Evolutionary conservation across 352 stramenopile species (phyloP).

Genomic region (Saprolegnia diclina): DNA sequence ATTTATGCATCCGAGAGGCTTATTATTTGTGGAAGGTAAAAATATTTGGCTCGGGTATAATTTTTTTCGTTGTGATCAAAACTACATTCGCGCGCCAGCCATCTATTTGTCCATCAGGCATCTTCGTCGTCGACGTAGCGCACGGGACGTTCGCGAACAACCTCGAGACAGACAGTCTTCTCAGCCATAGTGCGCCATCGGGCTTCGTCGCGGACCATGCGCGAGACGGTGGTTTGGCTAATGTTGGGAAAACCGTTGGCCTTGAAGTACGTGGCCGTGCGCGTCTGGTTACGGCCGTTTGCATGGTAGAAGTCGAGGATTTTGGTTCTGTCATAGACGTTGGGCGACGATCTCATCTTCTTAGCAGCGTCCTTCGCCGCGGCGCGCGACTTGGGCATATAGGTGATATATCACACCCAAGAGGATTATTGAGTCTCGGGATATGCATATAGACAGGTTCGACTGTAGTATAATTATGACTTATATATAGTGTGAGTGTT

Average conservation of each 20-base stretch:
- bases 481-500: too few relatives aligned
- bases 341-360: not conserved
- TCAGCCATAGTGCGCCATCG: not conserved
- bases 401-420: too few relatives aligned
- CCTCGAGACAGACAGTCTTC: not conserved
- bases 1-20: too few relatives aligned
- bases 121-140: too few relatives aligned
- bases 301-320: conserved; percentile 14
- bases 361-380: not conserved
- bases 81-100: too few relatives aligned
- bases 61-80: too few relatives aligned
- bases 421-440: too few relatives aligned
- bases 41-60: too few relatives aligned
- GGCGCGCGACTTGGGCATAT: not conserved
- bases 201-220: conserved; percentile 1
- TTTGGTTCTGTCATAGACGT: not conserved
- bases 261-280: not conserved
- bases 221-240: not conserved
- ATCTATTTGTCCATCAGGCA: too few relatives aligned
- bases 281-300: conserved; percentile 3
- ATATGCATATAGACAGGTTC: too few relatives aligned
- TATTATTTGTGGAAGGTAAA: too few relatives aligned
- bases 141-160: not conserved
- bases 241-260: conserved; percentile 2
- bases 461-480: too few relatives aligned